Evolutionary conservation across 1,284 basidiomycete genomes (phyloP), one percentile per base, ranked within the genome.

Genomic region (Jaminaea rosea): DNA sequence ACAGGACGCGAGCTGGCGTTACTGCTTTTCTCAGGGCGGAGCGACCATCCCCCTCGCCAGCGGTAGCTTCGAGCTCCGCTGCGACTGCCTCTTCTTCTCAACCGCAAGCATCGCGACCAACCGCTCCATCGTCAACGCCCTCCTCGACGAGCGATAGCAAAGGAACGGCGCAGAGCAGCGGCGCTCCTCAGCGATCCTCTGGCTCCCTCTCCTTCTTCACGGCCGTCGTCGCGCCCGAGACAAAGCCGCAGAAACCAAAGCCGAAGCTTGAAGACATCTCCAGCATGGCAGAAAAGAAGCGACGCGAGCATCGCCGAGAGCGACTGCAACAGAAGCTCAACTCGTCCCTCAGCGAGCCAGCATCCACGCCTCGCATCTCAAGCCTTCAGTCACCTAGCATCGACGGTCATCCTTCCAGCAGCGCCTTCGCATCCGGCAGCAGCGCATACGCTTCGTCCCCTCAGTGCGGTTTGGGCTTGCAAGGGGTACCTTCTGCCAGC

Each of bases 21-120:
- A 54, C 65, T 7, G 71, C 71, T 15, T 71, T 73, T 46, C 62
- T 73, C 52, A 63, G 63, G 26, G 69, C 69, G 0, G 63, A 71
- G 27, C 62, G 60, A 6, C 19, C 59, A 2, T 53, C 52, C 3
- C 32, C 26, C 9, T 36, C 21, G 34, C 34, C 34, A 4, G 34
- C n/a, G 21, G 34, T 15, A 36, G 21, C n/a, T n/a, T n/a, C n/a
- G 34, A 15, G 34, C n/a, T 4, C 21, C 34, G 10, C n/a, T n/a
- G 10, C 34, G 34, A 15, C 21, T 36, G 34, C 34, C 34, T 36
- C 21, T 21, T 36, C 34, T 49, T 46, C 8, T 27, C 42, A 19
- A 24, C 19, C 41, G 41, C 13, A n/a, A 8, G 4, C n/a, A 8
- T 44, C 41, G 41, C 10, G 17, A 11, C n/a, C 15, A 15, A 31